Percentiles rank a stretch among this genome's conserved stretches.
Evolutionary conservation across 768 basidiomycete species (phyloP).

Genomic region (Leccinum barrowsii): DNA sequence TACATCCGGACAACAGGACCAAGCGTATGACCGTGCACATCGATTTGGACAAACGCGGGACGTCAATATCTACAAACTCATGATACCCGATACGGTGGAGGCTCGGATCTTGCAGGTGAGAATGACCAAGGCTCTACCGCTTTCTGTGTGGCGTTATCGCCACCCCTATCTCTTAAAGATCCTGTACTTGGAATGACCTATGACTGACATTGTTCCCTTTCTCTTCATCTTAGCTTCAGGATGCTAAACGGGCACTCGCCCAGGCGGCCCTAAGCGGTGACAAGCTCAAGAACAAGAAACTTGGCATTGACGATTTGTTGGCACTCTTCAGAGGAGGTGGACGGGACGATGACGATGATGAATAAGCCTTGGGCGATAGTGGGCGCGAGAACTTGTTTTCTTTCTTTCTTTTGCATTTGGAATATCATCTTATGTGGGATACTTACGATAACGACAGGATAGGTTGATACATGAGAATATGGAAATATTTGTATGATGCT

Average conservation of each 20-base stretch:
- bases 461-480: neutral
- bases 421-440: neutral
- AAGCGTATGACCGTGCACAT: slow-evolving; percentile 91
- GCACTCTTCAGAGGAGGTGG: slow-evolving; percentile 66
- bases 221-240: slow-evolving; percentile 59
- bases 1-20: slow-evolving; percentile 50
- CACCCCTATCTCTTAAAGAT: neutral
- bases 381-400: neutral
- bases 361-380: slow-evolving; percentile 2
- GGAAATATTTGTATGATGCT: neutral
- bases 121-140: neutral
- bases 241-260: slow-evolving; percentile 84
- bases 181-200: neutral
- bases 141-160: neutral
- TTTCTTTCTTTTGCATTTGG: neutral
- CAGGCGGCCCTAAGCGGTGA: slow-evolving; percentile 84
- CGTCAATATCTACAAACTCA: slow-evolving; percentile 88
- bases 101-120: slow-evolving; percentile 74
- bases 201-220: slow-evolving; percentile 1
- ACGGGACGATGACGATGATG: slow-evolving; percentile 54
- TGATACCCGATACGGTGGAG: slow-evolving; percentile 83
- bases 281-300: slow-evolving; percentile 79
- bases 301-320: slow-evolving; percentile 84
- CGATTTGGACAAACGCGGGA: slow-evolving; percentile 84
- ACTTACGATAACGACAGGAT: neutral